Percentiles rank a stretch among this genome's conserved stretches.
These are phyloP conservation scores for Jaminaea rosea DNA, from an alignment of 1,284 basidiomycete species.

Conservation along the genomic window DNA sequence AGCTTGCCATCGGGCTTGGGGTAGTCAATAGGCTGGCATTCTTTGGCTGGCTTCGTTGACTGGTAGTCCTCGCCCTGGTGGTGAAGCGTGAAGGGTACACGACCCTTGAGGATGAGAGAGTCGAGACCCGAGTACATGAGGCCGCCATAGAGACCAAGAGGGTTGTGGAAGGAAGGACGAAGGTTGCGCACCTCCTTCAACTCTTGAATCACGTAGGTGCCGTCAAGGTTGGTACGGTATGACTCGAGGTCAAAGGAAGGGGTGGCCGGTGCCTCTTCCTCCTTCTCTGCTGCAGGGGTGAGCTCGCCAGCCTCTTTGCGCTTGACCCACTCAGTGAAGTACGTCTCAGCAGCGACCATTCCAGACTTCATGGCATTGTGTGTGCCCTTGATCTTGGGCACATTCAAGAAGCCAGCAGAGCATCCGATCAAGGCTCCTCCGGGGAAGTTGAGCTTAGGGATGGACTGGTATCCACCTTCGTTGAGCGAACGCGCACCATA, in stretches of 20 bases:
- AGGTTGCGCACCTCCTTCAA: slow-evolving; percentile 86
- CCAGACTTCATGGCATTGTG: slow-evolving; percentile 99
- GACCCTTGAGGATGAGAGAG: slow-evolving; percentile 72
- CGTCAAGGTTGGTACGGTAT: slow-evolving; percentile 66
- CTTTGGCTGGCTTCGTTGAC: slow-evolving; percentile 41
- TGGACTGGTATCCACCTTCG: slow-evolving; percentile 87
- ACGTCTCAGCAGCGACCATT: slow-evolving; percentile 88
- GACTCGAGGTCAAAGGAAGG: slow-evolving; percentile 68
- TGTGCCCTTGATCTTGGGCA: slow-evolving; percentile 98
- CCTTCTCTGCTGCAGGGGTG: too few relatives aligned
- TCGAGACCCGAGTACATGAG: slow-evolving; percentile 84
- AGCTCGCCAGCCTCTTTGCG: slow-evolving; percentile 38
- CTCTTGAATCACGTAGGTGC: slow-evolving; percentile 81
- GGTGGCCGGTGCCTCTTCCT: too few relatives aligned
- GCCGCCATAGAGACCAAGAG: slow-evolving; percentile 78
- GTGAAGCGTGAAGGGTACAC: slow-evolving; percentile 84
- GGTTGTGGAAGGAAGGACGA: slow-evolving; percentile 79
- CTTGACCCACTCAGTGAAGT: slow-evolving; percentile 59
- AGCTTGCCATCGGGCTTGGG: slow-evolving; percentile 81
- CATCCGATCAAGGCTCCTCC: slow-evolving; percentile 93
- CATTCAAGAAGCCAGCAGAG: slow-evolving; percentile 86
- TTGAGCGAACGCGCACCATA: slow-evolving; percentile 87
- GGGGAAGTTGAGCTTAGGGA: slow-evolving; percentile 85
- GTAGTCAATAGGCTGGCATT: slow-evolving; percentile 76
- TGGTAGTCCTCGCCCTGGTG: slow-evolving; percentile 62